phyloP scores from a whole-genome alignment of 805 yeast species.

The Ogataea allantospora region DNA sequence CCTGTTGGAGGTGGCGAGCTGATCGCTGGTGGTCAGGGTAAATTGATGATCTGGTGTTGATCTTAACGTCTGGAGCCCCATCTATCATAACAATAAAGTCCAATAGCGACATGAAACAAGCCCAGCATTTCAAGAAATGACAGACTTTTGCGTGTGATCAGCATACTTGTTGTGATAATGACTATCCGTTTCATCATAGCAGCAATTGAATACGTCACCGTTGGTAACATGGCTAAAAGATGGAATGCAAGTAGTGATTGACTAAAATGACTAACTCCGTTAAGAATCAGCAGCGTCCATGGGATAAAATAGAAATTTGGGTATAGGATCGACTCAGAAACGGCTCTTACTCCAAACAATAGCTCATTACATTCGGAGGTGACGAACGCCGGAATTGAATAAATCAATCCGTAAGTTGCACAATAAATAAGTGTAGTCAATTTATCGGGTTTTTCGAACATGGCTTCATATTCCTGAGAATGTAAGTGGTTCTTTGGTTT shows the following conservation, averaged over 20 bases:
- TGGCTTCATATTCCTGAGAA: slow-evolving; percentile 7
- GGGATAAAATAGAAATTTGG: slow-evolving; percentile 34
- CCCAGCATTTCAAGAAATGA: slow-evolving; percentile 49
- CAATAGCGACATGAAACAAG: slow-evolving; percentile 48
- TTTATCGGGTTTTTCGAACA: slow-evolving; percentile 61
- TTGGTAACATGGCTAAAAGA: slow-evolving; percentile 74
- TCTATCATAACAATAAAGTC: slow-evolving; percentile 61
- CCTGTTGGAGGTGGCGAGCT: slow-evolving; percentile 36
- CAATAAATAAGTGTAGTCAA: slow-evolving; percentile 79
- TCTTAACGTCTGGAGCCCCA: slow-evolving; percentile 42
- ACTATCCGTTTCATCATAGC: slow-evolving; percentile 86
- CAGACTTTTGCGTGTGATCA: slow-evolving; percentile 53
- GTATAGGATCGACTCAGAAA: slow-evolving; percentile 20
- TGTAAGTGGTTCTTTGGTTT: neutral
- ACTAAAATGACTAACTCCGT: slow-evolving; percentile 74
- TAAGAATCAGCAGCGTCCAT: slow-evolving; percentile 51
- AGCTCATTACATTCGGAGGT: slow-evolving; percentile 52
- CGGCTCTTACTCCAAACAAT: slow-evolving; percentile 10
- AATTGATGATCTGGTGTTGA: slow-evolving; percentile 46
- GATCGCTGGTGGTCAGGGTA: slow-evolving; percentile 57
- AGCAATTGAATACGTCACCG: slow-evolving; percentile 84
- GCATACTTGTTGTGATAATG: slow-evolving; percentile 73
- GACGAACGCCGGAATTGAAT: slow-evolving; percentile 74
- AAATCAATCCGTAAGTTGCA: slow-evolving; percentile 65
- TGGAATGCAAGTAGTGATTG: slow-evolving; percentile 83